Conservation (phyloP, 768 basidiomycete species). For the Pleurotus eryngii region DNA sequence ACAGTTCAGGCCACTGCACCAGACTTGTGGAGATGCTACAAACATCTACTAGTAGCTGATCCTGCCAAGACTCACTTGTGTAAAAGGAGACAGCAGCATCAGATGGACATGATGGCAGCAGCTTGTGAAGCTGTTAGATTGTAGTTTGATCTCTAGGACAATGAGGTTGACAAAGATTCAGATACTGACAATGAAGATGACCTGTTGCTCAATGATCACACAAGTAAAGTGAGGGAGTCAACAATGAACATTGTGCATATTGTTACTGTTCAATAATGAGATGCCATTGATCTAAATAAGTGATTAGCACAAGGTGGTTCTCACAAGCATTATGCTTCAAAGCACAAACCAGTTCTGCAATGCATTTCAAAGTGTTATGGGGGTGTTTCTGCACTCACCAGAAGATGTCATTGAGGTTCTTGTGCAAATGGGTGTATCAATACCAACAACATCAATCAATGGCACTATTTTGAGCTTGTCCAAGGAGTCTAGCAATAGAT, state of each 20-base stretch:
- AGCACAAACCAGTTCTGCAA: constrained; percentile 7
- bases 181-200: background rate
- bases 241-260: background rate
- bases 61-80: background rate
- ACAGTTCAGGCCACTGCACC: background rate
- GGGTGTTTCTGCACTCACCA: constrained; percentile 21
- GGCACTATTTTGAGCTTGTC: constrained; percentile 21
- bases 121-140: background rate
- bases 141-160: no score
- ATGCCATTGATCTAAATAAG: background rate
- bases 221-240: background rate
- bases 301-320: background rate
- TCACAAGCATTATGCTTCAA: constrained; percentile 1
- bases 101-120: background rate
- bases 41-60: background rate
- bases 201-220: background rate
- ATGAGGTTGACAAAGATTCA: background rate
- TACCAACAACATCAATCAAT: constrained; percentile 22
- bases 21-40: background rate
- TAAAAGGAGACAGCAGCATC: background rate
- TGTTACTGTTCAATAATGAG: background rate
- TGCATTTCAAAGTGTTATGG: background rate
- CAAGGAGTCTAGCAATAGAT: constrained; percentile 11
- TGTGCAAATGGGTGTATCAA: constrained; percentile 24
- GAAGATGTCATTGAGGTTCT: constrained; percentile 25